Percentiles rank a stretch among this genome's conserved stretches.
Evolutionary conservation across 2,329 filamentous ascomycete genomes (phyloP).

Genomic region (Fusarium sp.): DNA sequence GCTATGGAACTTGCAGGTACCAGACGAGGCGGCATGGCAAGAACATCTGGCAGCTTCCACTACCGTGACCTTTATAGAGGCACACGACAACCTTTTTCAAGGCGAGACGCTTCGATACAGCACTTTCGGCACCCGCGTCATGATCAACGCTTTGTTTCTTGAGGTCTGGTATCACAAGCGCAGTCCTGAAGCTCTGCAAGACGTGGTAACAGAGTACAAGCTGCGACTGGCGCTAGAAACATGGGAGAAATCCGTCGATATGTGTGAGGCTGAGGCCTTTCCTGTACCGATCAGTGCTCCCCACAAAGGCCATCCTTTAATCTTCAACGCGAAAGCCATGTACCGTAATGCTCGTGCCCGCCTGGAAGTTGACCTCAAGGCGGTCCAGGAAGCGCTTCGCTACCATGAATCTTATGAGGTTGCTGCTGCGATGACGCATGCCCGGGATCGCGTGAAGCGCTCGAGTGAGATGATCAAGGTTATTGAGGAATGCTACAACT

Average conservation of each 20-base stretch:
- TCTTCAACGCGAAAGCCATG: conserved; percentile 98
- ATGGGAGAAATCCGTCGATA: conserved; percentile 96
- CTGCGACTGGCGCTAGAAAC: conserved; percentile 93
- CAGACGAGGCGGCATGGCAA: conserved; percentile 84
- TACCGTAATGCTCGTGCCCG: conserved; percentile 93
- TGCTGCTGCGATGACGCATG: conserved; percentile 93
- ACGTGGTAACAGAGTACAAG: conserved; percentile 98
- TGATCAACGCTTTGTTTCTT: conserved; percentile 98
- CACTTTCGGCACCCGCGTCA: conserved; percentile 94
- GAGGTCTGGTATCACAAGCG: conserved; percentile 99
- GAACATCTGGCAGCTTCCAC: conserved; percentile 77
- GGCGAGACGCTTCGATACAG: conserved; percentile 92
- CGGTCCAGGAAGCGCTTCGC: conserved; percentile 92
- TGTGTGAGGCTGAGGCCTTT: conserved; percentile 91
- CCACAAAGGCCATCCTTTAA: conserved; percentile 93
- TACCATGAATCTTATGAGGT: conserved; percentile 99
- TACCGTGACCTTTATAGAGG: conserved; percentile 88
- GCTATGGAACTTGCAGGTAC: conserved; percentile 86
- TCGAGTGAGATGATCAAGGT: conserved; percentile 98
- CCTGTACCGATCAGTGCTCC: conserved; percentile 91
- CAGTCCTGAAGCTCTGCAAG: conserved; percentile 95
- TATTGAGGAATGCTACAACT: conserved; percentile 96
- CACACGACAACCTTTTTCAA: conserved; percentile 95
- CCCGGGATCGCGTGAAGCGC: conserved; percentile 91
- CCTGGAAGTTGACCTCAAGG: conserved; percentile 93